phyloP scores from a whole-genome alignment of 805 yeast species.

The Yarrowia hollandica region DNA sequence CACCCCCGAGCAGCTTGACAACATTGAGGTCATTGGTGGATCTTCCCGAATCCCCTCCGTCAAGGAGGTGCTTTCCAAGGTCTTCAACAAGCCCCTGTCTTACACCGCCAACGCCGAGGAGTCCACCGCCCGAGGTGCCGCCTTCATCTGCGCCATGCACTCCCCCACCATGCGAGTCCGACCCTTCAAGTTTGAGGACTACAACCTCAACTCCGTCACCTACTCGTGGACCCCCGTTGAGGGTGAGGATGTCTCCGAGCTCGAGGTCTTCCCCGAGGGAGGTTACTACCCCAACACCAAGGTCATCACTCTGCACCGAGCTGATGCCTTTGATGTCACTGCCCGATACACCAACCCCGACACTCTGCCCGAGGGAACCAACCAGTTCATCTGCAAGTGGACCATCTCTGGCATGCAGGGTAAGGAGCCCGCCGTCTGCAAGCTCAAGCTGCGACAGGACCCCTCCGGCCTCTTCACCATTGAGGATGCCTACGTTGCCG shows the following conservation, averaged over 20 bases:
- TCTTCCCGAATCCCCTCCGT: conserved; percentile 95
- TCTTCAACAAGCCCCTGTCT: conserved; percentile 82
- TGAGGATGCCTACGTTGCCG: conserved; percentile 92
- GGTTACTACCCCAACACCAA: conserved; percentile 93
- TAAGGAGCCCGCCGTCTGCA: conserved; percentile 71
- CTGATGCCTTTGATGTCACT: conserved; percentile 79
- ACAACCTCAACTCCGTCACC: conserved; percentile 87
- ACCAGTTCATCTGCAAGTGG: conserved; percentile 76
- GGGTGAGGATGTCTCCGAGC: conserved; percentile 82
- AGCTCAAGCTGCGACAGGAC: conserved; percentile 93
- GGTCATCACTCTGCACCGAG: conserved; percentile 90
- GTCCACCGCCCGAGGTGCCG: conserved; percentile 98
- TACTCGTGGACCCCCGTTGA: conserved; percentile 93
- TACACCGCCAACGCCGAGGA: conserved; percentile 98
- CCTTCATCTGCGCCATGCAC: conserved; percentile 98
- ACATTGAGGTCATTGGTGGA: conserved; percentile 96
- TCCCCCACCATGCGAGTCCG: conserved; percentile 98
- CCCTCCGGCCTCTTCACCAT: conserved; percentile 94
- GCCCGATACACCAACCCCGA: conserved; percentile 80
- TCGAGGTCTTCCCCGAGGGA: conserved; percentile 96
- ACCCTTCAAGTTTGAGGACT: conserved; percentile 97
- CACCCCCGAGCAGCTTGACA: conserved; percentile 71
- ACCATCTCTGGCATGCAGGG: conserved; percentile 75
- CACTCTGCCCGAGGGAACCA: conserved; percentile 69
- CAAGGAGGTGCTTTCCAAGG: conserved; percentile 74